Conservation (phyloP, 2,329 filamentous ascomycete species). For the Aureobasidium sp. region DNA sequence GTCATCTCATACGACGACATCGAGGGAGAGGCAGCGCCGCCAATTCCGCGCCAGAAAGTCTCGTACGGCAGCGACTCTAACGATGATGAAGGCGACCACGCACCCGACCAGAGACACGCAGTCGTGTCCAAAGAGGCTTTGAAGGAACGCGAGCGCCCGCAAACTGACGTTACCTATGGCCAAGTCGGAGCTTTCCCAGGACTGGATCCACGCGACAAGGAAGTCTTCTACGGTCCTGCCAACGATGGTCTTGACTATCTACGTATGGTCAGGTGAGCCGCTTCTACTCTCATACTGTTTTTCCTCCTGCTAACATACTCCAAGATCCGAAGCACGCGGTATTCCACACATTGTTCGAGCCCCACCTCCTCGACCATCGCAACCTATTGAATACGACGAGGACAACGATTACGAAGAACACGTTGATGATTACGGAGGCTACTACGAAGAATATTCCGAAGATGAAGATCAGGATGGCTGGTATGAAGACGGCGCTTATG, state of each 20-base stretch:
- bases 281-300: conserved; percentile 24
- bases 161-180: conserved; percentile 71
- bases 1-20: conserved; percentile 24
- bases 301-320: conserved; percentile 29
- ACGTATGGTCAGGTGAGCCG: conserved; percentile 72
- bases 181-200: conserved; percentile 77
- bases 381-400: neutral
- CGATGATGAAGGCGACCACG: conserved; percentile 6
- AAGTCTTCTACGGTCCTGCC: conserved; percentile 72
- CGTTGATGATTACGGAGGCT: conserved; percentile 39
- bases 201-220: conserved; percentile 61
- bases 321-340: conserved; percentile 76
- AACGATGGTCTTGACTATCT: conserved; percentile 76
- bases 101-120: conserved; percentile 7
- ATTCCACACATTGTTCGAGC: conserved; percentile 79
- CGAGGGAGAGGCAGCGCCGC: conserved; percentile 18
- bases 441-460: conserved; percentile 53
- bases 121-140: conserved; percentile 12
- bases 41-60: conserved; percentile 21
- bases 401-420: conserved; percentile 43
- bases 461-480: conserved; percentile 62
- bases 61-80: conserved; percentile 21
- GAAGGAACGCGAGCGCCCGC: conserved; percentile 36
- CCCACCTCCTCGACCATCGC: conserved; percentile 33
- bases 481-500: conserved; percentile 84